Evolutionary conservation across 2,329 filamentous ascomycete species (phyloP).

Genomic region (Graphilbum ipis-grandicollis): DNA sequence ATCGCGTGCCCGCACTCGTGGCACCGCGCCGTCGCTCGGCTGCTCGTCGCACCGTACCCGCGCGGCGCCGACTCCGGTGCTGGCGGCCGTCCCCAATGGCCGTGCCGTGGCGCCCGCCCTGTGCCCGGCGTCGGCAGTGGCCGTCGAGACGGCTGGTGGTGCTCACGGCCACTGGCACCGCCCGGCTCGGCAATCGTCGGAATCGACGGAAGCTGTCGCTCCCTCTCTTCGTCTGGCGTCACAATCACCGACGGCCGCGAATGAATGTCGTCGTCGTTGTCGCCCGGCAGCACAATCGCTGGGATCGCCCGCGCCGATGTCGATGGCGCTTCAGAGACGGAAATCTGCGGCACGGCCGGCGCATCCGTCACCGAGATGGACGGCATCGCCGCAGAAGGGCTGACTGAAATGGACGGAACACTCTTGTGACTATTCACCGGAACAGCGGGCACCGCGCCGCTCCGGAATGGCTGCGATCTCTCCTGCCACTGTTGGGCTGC

Average conservation of each 20-base stretch:
- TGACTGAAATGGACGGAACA: no score
- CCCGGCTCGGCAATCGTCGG: background rate
- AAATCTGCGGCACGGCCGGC: slow-evolving; percentile 17
- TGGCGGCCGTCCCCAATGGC: slow-evolving; percentile 43
- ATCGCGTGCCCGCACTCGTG: slow-evolving; percentile 74
- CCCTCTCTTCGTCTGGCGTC: slow-evolving; percentile 19
- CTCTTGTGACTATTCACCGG: no score
- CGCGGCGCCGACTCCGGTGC: slow-evolving; percentile 14
- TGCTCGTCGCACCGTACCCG: slow-evolving; percentile 3
- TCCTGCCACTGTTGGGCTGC: slow-evolving; percentile 10
- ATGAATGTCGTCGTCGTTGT: slow-evolving; percentile 9
- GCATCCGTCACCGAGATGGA: slow-evolving; percentile 25
- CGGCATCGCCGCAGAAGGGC: no score
- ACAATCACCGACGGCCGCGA: slow-evolving; percentile 21
- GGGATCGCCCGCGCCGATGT: slow-evolving; percentile 20
- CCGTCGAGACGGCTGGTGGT: slow-evolving; percentile 17
- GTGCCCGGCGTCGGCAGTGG: slow-evolving; percentile 30
- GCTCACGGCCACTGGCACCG: no score
- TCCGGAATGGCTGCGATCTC: slow-evolving; percentile 13
- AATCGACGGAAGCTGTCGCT: no score
- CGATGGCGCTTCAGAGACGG: slow-evolving; percentile 14
- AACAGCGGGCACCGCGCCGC: slow-evolving; percentile 18
- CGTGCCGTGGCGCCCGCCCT: slow-evolving; percentile 19
- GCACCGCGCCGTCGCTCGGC: slow-evolving; percentile 53
- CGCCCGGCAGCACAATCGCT: slow-evolving; percentile 20